Conservation (phyloP, 1,284 basidiomycete genomes). For the Cryptococcus sp. region DNA sequence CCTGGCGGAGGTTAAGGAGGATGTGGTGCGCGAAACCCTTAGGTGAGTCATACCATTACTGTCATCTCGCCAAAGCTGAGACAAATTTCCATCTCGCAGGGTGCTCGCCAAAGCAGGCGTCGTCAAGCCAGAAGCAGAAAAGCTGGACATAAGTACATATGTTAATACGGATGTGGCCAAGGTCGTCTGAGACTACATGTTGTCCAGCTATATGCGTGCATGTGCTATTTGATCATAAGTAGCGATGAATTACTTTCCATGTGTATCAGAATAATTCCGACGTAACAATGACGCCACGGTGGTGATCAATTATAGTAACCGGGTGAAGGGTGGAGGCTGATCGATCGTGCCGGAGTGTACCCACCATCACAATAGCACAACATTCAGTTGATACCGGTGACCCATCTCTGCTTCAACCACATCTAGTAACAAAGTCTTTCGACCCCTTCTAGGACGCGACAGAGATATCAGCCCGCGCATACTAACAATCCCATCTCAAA, state of each 20-base stretch:
- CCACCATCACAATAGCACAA: not conserved
- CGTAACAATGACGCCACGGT: constrained; percentile 2
- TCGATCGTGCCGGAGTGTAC: not conserved
- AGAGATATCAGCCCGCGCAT: too few species aligned
- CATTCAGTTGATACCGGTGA: too few species aligned
- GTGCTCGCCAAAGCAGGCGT: constrained; percentile 75
- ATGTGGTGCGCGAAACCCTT: constrained; percentile 70
- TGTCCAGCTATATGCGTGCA: too few species aligned
- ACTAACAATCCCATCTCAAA: not conserved
- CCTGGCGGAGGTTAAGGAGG: constrained; percentile 63
- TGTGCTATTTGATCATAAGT: too few species aligned
- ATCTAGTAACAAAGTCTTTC: too few species aligned
- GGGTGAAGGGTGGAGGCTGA: constrained; percentile 7
- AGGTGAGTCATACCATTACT: constrained; percentile 55
- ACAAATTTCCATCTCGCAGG: constrained; percentile 49
- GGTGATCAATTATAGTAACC: not conserved
- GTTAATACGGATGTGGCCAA: constrained; percentile 62
- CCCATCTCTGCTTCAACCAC: too few species aligned
- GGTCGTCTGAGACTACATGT: constrained; percentile 47
- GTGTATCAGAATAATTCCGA: too few species aligned
- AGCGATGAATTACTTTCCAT: too few species aligned
- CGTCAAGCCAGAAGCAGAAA: constrained; percentile 62
- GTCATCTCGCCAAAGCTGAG: not conserved
- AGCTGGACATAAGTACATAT: constrained; percentile 64
- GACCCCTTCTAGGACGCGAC: too few species aligned